These are phyloP conservation scores for Lactarius sanguifluus DNA, from an alignment of 768 basidiomycete species.

Conservation along the genomic window DNA sequence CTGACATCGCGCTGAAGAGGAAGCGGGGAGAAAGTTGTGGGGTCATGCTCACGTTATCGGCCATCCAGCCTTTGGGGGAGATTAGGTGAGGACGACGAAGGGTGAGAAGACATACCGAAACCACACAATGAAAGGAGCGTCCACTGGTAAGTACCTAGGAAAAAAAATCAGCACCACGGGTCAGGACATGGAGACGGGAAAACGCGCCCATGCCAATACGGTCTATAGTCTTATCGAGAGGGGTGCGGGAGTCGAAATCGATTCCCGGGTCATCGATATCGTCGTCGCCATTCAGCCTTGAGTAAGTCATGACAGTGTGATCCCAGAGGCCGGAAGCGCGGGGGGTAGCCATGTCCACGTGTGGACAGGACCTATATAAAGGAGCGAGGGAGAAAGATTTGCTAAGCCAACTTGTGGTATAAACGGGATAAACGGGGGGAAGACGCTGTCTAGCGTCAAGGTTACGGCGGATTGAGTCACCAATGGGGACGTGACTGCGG, in stretches of 20 bases:
- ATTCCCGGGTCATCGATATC: constrained; percentile 35
- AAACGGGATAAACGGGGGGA: background rate
- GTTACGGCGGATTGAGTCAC: background rate
- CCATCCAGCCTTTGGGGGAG: constrained; percentile 72
- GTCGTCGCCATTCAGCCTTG: constrained; percentile 34
- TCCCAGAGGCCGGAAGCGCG: constrained; percentile 54
- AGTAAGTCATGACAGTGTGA: constrained; percentile 41
- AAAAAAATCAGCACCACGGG: background rate
- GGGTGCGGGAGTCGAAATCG: constrained; percentile 38
- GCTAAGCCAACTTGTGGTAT: constrained; percentile 10
- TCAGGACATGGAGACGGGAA: background rate
- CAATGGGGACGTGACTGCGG: background rate
- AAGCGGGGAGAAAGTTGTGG: constrained; percentile 9
- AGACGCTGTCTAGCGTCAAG: background rate
- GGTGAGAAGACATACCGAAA: constrained; percentile 59
- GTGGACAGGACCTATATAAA: constrained; percentile 12
- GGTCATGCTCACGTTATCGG: constrained; percentile 70
- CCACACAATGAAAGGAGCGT: constrained; percentile 80
- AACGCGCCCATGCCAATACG: constrained; percentile 81
- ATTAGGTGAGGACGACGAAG: background rate
- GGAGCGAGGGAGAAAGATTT: background rate
- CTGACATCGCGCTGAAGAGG: constrained; percentile 40
- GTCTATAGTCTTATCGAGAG: constrained; percentile 84
- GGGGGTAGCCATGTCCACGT: constrained; percentile 37
- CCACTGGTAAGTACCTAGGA: constrained; percentile 74